phyloP scores from a whole-genome alignment of 345 rosid genomes.

The Populus davidiana region DNA sequence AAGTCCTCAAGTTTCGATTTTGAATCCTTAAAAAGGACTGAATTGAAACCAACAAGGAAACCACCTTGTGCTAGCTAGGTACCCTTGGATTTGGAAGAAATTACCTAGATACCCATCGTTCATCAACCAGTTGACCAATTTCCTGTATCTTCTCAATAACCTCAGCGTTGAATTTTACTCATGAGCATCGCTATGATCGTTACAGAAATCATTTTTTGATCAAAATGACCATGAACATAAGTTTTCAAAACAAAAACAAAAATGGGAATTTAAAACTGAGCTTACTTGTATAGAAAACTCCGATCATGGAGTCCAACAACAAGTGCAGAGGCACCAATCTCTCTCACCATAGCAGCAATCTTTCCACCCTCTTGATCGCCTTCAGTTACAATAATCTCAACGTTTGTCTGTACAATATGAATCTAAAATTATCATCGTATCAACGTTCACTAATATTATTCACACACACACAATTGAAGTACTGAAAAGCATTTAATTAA shows the following conservation, averaged over 20 bases:
- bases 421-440: too few relatives aligned
- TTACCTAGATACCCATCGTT: background rate
- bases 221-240: background rate
- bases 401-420: constrained; percentile 46
- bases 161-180: background rate
- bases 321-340: constrained; percentile 74
- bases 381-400: constrained; percentile 80
- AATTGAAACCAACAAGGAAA: background rate
- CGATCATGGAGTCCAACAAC: constrained; percentile 85
- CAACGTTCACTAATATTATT: too few relatives aligned
- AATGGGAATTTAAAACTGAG: background rate
- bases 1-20: too few relatives aligned
- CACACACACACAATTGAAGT: too few relatives aligned
- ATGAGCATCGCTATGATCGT: too few relatives aligned
- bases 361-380: constrained; percentile 69
- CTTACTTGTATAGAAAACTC: constrained; percentile 91
- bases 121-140: constrained; percentile 13
- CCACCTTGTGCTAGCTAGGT: background rate
- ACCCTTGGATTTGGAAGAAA: background rate
- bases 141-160: background rate
- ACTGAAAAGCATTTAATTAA: background rate
- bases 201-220: too few relatives aligned
- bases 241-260: too few relatives aligned
- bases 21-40: background rate
- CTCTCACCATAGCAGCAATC: constrained; percentile 62